phyloP scores from a whole-genome alignment of 148 eudicot species.

The Diospyros lotus region DNA sequence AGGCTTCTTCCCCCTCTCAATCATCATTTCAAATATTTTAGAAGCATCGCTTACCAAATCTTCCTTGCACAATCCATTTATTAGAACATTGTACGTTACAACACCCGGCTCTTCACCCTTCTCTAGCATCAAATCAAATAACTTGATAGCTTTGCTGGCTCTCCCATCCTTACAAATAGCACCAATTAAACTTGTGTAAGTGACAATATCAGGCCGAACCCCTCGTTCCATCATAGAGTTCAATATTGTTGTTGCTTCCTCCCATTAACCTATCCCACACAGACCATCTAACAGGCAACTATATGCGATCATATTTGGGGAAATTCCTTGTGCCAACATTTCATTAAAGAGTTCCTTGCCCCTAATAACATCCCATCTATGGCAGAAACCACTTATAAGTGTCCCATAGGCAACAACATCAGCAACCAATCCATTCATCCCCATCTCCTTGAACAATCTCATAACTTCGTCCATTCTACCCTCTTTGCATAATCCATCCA shows the following conservation, averaged over 20 bases:
- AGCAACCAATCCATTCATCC: slow-evolving; percentile 25
- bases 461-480: slow-evolving; percentile 47
- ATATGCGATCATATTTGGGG: slow-evolving; percentile 43
- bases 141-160: slow-evolving; percentile 40
- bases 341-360: slow-evolving; percentile 42
- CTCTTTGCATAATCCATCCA: slow-evolving; percentile 41
- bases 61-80: slow-evolving; percentile 49
- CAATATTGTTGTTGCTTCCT: slow-evolving; percentile 41
- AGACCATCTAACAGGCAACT: slow-evolving; percentile 38
- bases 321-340: slow-evolving; percentile 51
- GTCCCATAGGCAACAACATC: slow-evolving; percentile 46
- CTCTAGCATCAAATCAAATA: slow-evolving; percentile 52
- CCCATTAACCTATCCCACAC: slow-evolving; percentile 42
- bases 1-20: slow-evolving; percentile 45
- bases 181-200: slow-evolving; percentile 47
- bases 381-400: slow-evolving; percentile 54
- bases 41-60: slow-evolving; percentile 47
- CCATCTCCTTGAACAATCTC: slow-evolving; percentile 44
- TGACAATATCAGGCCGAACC: slow-evolving; percentile 39
- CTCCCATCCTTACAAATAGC: slow-evolving; percentile 49
- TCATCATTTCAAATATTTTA: slow-evolving; percentile 47
- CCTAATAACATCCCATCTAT: slow-evolving; percentile 31
- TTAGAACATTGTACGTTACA: slow-evolving; percentile 41
- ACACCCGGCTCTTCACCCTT: slow-evolving; percentile 47
- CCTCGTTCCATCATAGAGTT: slow-evolving; percentile 48